Percentiles rank a stretch among this genome's conserved stretches.
These are phyloP conservation scores for Phaffomyces antillensis DNA, from an alignment of 805 yeast genomes.

Conservation along the genomic window DNA sequence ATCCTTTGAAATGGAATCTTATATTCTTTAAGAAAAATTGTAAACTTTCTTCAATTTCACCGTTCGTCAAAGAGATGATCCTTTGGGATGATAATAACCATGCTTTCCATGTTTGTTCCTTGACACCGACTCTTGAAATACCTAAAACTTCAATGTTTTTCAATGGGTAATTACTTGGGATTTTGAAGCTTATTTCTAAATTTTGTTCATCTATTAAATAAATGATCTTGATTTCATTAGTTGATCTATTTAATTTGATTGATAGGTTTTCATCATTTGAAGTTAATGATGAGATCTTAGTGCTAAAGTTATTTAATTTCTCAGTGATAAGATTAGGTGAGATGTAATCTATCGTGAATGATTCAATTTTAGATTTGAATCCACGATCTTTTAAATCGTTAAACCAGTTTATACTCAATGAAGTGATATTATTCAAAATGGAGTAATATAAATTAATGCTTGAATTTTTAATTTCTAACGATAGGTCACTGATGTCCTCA, in stretches of 20 bases:
- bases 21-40: constrained; percentile 53
- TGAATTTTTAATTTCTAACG: constrained; percentile 11
- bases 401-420: constrained; percentile 62
- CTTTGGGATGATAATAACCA: constrained; percentile 92
- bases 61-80: constrained; percentile 67
- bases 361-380: constrained; percentile 51
- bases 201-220: constrained; percentile 83
- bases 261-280: constrained; percentile 35
- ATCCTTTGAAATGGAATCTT: constrained; percentile 81
- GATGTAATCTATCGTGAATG: constrained; percentile 50
- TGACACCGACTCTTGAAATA: constrained; percentile 75
- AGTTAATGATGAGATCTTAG: constrained; percentile 29
- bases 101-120: constrained; percentile 88
- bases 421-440: constrained; percentile 45
- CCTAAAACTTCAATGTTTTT: constrained; percentile 71
- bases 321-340: constrained; percentile 57
- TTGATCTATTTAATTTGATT: constrained; percentile 52
- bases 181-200: constrained; percentile 66
- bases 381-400: constrained; percentile 61
- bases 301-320: constrained; percentile 46
- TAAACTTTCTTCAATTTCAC: constrained; percentile 42
- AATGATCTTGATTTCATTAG: constrained; percentile 63
- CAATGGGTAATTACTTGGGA: constrained; percentile 77
- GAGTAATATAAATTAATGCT: constrained; percentile 43
- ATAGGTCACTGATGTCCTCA: constrained; percentile 31